Evolutionary conservation across 352 stramenopile species (phyloP).

Genomic region (Globisporangium viniferum): DNA sequence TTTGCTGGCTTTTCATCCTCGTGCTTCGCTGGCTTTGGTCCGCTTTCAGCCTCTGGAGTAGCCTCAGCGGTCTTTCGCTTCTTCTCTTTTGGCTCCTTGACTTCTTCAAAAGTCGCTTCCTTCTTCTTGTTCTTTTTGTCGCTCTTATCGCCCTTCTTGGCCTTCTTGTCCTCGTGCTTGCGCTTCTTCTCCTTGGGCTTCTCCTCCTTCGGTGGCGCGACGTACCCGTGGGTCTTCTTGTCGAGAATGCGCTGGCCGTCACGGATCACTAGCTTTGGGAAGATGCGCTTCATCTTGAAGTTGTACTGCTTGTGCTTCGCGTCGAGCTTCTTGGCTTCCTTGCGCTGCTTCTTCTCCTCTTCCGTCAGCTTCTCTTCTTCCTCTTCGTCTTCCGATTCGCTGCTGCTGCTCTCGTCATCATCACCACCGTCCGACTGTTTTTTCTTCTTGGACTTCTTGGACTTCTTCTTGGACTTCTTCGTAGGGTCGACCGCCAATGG

Average conservation of each 20-base stretch:
- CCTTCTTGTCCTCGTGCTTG: slow-evolving; percentile 26
- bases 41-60: slow-evolving; percentile 13
- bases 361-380: slow-evolving; percentile 30
- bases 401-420: slow-evolving; percentile 15
- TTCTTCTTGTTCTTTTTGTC: slow-evolving; percentile 24
- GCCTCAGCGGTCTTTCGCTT: slow-evolving; percentile 21
- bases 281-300: slow-evolving; percentile 87
- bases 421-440: slow-evolving; percentile 12
- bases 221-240: slow-evolving; percentile 82
- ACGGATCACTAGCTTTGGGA: slow-evolving; percentile 74
- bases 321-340: slow-evolving; percentile 66
- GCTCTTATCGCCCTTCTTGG: slow-evolving; percentile 17
- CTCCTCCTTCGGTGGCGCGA: slow-evolving; percentile 68
- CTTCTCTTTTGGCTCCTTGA: slow-evolving; percentile 23
- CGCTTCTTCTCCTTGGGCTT: slow-evolving; percentile 26
- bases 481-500: slow-evolving; percentile 26
- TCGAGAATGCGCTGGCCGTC: slow-evolving; percentile 74
- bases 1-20: slow-evolving; percentile 3
- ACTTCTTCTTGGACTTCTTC: slow-evolving; percentile 27
- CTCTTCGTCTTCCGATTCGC: slow-evolving; percentile 16
- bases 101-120: background rate
- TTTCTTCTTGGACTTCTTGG: slow-evolving; percentile 18
- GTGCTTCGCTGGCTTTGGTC: slow-evolving; percentile 7
- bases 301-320: slow-evolving; percentile 88
- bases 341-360: slow-evolving; percentile 49